Evolutionary conservation across 352 stramenopile species (phyloP), one percentile per base, ranked within the genome.

Genomic region (Phytopythium delawarense): DNA sequence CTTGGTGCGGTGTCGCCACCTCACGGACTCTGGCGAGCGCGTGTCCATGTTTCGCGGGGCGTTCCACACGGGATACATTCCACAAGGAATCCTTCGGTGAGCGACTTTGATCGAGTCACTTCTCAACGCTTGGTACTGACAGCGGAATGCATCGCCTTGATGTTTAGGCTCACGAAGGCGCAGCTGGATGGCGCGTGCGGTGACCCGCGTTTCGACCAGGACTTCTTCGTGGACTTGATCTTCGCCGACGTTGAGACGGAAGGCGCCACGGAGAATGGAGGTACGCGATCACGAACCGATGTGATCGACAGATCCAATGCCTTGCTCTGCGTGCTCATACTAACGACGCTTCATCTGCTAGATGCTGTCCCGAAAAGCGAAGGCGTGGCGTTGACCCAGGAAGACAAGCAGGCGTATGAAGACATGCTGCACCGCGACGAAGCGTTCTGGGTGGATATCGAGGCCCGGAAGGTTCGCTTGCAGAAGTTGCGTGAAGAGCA

Each of bases 1-100:
- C 57, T 74, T 99, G 11, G 81, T 99, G 30, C 94, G 97, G 39
- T 98, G 96, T 75, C 89, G 97, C 39, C 97, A 99, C 67, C 72
- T 99, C 18, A 98, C 92, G 21, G 81, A 94, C 61, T 65, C 76
- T 57, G 86, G 88, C 30, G 78, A 97, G 69, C 81, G 94, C 0
- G 78, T 98, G 46, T 97, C 84, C 16, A 99, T 99, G 95, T 99
- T 99, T 73, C 90, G 97, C 57, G 96, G 94, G 11, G 96, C 94
- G 16, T 99, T 99, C 71, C 97, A 99, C 78, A 99, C 96, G n/a
- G 96, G 97, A 3, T 99, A 99, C 70, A 96, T 98, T 45, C 94
- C 96, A 7, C 87, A 96, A 37, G 94, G 96, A 21, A 97, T 99
- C 50, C 74, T 99, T 51, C 74, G 96, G 74, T 94, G 76, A 28